Conservation (phyloP, 495 filamentous ascomycete genomes). For the Talaromyces thailandensis region DNA sequence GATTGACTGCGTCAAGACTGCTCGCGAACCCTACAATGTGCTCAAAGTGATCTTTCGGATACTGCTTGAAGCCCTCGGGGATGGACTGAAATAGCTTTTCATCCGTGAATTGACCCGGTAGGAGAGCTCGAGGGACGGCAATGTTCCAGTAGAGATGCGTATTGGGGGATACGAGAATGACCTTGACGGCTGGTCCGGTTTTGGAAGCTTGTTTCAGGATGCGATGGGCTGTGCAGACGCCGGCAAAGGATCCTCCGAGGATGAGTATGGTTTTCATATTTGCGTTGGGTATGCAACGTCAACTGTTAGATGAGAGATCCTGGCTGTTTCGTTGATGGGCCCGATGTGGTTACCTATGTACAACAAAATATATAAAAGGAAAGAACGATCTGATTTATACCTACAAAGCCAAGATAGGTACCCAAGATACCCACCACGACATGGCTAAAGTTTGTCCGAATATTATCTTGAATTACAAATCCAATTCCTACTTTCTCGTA, state of each 20-base stretch:
- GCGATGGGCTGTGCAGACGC: conserved; percentile 41
- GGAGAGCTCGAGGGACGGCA: conserved; percentile 36
- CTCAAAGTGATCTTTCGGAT: conserved; percentile 20
- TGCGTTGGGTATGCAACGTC: not conserved
- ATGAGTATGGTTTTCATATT: conserved; percentile 27
- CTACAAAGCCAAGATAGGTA: not conserved
- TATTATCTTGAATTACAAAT: not conserved
- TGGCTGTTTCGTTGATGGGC: not conserved
- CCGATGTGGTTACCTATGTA: not conserved
- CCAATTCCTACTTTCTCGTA: not conserved
- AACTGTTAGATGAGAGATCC: not conserved
- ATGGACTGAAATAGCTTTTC: conserved; percentile 40
- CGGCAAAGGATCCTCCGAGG: conserved; percentile 44
- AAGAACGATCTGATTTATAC: not conserved
- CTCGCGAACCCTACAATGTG: conserved; percentile 31
- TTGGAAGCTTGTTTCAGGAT: conserved; percentile 34
- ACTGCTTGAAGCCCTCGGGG: conserved; percentile 26
- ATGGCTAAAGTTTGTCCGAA: not conserved
- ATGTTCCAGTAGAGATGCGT: conserved; percentile 34
- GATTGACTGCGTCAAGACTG: conserved; percentile 17
- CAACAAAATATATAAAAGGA: not conserved
- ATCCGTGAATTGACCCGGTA: conserved; percentile 33
- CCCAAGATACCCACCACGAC: not conserved
- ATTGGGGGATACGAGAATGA: conserved; percentile 37
- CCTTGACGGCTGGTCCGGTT: conserved; percentile 12